Evolutionary conservation across 805 yeast species (phyloP).

Genomic region (Yarrowia yakushimensis): DNA sequence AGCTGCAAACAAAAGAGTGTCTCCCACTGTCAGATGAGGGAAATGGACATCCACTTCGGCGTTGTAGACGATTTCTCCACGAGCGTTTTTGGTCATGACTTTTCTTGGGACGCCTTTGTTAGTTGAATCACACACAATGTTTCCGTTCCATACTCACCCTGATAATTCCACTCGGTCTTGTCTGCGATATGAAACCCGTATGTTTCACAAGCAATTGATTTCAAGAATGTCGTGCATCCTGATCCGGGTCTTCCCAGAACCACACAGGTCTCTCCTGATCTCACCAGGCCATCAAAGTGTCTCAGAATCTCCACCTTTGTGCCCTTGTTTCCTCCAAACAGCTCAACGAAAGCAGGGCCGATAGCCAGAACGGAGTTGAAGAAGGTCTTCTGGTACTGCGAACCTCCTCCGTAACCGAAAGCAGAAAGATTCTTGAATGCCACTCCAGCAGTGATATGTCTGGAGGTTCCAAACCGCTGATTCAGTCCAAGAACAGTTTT

Average conservation of each 20-base stretch:
- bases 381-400: constrained; percentile 63
- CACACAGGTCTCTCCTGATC: constrained; percentile 63
- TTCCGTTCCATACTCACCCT: background rate
- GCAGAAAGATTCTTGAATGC: constrained; percentile 57
- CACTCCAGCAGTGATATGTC: constrained; percentile 50
- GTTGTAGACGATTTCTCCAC: constrained; percentile 71
- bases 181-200: constrained; percentile 53
- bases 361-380: constrained; percentile 48
- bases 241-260: constrained; percentile 75
- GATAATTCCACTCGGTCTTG: constrained; percentile 49
- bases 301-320: constrained; percentile 41
- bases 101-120: constrained; percentile 40
- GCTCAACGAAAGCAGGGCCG: constrained; percentile 33
- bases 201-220: constrained; percentile 43
- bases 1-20: constrained; percentile 62
- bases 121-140: no score
- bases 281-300: constrained; percentile 54
- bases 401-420: constrained; percentile 56
- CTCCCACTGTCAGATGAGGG: constrained; percentile 64
- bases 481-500: constrained; percentile 50
- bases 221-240: constrained; percentile 66
- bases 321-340: constrained; percentile 34
- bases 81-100: constrained; percentile 51
- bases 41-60: constrained; percentile 68
- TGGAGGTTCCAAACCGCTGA: constrained; percentile 33